Evolutionary conservation across 805 yeast genomes (phyloP).

Genomic region (Candida orba): DNA sequence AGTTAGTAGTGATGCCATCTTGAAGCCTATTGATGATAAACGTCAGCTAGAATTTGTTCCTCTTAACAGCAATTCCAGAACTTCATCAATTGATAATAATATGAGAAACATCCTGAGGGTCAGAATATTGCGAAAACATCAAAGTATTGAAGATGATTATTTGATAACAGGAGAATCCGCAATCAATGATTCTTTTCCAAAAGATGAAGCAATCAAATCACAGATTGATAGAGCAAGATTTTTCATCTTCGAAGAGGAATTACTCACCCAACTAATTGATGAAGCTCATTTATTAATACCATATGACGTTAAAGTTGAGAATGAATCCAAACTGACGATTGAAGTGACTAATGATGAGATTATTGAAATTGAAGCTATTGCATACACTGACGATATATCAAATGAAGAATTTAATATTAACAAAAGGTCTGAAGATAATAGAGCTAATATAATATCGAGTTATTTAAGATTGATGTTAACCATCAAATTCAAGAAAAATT

Average conservation of each 20-base stretch:
- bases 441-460: conserved; percentile 29
- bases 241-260: conserved; percentile 80
- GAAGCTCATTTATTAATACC: conserved; percentile 70
- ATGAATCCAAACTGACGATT: conserved; percentile 54
- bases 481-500: conserved; percentile 32
- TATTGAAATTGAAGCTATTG: conserved; percentile 64
- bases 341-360: conserved; percentile 54
- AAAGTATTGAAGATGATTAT: conserved; percentile 38
- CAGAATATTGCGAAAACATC: conserved; percentile 44
- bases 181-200: conserved; percentile 12
- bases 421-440: conserved; percentile 29
- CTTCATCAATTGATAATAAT: conserved; percentile 23
- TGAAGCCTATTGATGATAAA: conserved; percentile 39
- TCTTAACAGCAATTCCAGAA: conserved; percentile 19
- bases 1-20: conserved; percentile 62
- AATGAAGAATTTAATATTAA: conserved; percentile 25
- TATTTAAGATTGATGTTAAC: conserved; percentile 29
- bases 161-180: conserved; percentile 52
- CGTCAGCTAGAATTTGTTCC: conserved; percentile 36
- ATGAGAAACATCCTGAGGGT: conserved; percentile 49
- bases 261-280: conserved; percentile 66
- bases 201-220: conserved; percentile 36
- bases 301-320: conserved; percentile 59
- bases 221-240: conserved; percentile 64
- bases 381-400: conserved; percentile 31